A percentile compares a stretch with the other conserved stretches of the same genome.
These are phyloP conservation scores for Clarireedia hainanense DNA, from an alignment of 2,329 filamentous ascomycete genomes.

Conservation along the genomic window DNA sequence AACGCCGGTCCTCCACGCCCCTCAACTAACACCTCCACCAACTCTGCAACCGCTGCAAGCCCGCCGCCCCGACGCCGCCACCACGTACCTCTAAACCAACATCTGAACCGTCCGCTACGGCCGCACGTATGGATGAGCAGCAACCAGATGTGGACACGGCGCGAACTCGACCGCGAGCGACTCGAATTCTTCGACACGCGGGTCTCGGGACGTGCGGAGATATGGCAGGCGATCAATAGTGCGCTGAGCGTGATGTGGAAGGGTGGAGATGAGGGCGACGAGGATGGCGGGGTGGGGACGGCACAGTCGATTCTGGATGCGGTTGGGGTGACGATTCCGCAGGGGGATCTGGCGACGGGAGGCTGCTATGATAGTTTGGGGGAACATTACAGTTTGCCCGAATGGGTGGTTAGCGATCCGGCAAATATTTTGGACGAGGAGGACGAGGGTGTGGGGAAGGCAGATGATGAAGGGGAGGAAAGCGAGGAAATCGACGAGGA, in stretches of 20 bases:
- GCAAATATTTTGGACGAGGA: conserved; percentile 15
- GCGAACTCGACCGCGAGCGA: conserved; percentile 61
- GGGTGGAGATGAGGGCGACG: conserved; percentile 30
- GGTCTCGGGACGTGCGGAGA: conserved; percentile 66
- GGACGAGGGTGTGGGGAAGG: conserved; percentile 27
- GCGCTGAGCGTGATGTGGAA: conserved; percentile 61
- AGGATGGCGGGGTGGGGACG: conserved; percentile 43
- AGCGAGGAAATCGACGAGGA: conserved; percentile 30
- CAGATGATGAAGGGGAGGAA: conserved; percentile 19
- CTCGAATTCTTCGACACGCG: conserved; percentile 85
- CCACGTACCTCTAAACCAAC: conserved; percentile 44
- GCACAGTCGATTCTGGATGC: conserved; percentile 78
- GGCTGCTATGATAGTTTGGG: conserved; percentile 64
- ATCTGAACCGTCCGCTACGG: conserved; percentile 63
- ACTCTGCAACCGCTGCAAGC: conserved; percentile 6
- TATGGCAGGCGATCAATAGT: conserved; percentile 69
- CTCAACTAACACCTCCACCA: conserved; percentile 19
- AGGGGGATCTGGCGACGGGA: conserved; percentile 60
- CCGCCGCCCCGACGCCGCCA: conserved; percentile 10
- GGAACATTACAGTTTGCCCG: conserved; percentile 60
- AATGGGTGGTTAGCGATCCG: conserved; percentile 56
- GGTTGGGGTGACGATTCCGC: conserved; percentile 66
- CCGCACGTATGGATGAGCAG: conserved; percentile 58
- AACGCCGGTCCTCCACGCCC: conserved; percentile 14
- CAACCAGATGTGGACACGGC: conserved; percentile 60